These are phyloP conservation scores for Panus rudis DNA, from an alignment of 768 basidiomycete genomes.

Conservation along the genomic window DNA sequence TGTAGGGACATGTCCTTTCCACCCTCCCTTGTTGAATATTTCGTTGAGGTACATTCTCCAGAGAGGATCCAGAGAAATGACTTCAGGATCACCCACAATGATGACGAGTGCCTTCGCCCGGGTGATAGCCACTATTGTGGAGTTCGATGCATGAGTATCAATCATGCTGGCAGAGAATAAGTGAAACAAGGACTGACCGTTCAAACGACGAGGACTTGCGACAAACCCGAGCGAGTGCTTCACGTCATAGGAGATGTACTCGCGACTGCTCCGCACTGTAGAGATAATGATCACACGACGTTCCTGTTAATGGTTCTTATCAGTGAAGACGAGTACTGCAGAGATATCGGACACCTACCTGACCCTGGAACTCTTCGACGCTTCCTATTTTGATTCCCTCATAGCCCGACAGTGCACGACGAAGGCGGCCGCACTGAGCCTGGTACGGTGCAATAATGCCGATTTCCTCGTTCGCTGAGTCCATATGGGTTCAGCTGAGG, in stretches of 20 bases:
- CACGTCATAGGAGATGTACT: constrained; percentile 21
- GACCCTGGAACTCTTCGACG: constrained; percentile 37
- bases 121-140: constrained; percentile 43
- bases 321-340: background rate
- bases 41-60: constrained; percentile 59
- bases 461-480: constrained; percentile 24
- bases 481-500: background rate
- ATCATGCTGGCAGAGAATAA: background rate
- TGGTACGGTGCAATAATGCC: constrained; percentile 35
- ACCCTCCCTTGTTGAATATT: constrained; percentile 45
- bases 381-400: constrained; percentile 27
- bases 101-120: constrained; percentile 54
- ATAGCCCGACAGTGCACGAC: constrained; percentile 15
- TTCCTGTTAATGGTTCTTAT: constrained; percentile 18
- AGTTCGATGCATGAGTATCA: background rate
- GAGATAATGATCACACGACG: constrained; percentile 31
- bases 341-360: constrained; percentile 18
- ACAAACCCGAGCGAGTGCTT: constrained; percentile 29
- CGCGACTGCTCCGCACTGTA: constrained; percentile 29
- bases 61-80: constrained; percentile 54
- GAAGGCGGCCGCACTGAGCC: constrained; percentile 30
- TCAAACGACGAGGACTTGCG: constrained; percentile 29
- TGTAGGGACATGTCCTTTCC: constrained; percentile 41
- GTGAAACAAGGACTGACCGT: constrained; percentile 22
- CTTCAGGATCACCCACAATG: constrained; percentile 51